Evolutionary conservation across 2,329 filamentous ascomycete species (phyloP).

Genomic region (Cladophialophora psammophila): DNA sequence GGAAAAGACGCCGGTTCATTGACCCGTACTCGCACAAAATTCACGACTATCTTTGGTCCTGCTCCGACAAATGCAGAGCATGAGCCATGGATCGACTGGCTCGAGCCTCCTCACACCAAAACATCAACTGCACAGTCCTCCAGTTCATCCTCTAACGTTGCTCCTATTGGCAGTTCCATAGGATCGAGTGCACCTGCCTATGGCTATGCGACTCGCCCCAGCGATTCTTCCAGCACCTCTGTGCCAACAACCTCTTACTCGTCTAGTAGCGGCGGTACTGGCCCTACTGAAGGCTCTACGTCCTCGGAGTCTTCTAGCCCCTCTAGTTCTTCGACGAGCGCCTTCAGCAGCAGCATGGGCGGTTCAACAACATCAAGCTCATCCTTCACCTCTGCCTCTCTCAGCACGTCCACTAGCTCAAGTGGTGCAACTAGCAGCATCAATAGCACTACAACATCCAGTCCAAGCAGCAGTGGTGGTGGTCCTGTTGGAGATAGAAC

Average conservation of each 20-base stretch:
- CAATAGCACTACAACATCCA: background rate
- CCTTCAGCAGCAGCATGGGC: conserved; percentile 4
- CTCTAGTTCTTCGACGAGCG: background rate
- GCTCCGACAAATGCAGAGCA: conserved; percentile 22
- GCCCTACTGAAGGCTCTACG: conserved; percentile 15
- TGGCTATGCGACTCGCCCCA: background rate
- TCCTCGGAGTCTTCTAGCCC: background rate
- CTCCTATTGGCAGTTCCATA: conserved; percentile 16
- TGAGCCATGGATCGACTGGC: conserved; percentile 29
- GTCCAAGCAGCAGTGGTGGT: conserved; percentile 3
- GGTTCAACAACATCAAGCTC: conserved; percentile 17
- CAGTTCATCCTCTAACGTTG: conserved; percentile 42
- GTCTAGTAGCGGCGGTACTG: background rate
- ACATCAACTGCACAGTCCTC: conserved; percentile 39
- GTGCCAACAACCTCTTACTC: background rate
- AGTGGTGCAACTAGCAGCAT: background rate
- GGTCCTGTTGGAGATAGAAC: conserved; percentile 24
- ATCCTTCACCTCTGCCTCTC: conserved; percentile 8
- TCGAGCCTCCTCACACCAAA: conserved; percentile 2
- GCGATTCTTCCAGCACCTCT: background rate
- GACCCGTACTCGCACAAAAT: conserved; percentile 23
- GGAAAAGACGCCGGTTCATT: background rate
- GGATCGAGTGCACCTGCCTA: background rate
- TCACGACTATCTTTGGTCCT: conserved; percentile 24
- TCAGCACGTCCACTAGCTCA: background rate